Conservation (phyloP, 2,329 filamentous ascomycete species). For the Aspergillus luchuensis region DNA sequence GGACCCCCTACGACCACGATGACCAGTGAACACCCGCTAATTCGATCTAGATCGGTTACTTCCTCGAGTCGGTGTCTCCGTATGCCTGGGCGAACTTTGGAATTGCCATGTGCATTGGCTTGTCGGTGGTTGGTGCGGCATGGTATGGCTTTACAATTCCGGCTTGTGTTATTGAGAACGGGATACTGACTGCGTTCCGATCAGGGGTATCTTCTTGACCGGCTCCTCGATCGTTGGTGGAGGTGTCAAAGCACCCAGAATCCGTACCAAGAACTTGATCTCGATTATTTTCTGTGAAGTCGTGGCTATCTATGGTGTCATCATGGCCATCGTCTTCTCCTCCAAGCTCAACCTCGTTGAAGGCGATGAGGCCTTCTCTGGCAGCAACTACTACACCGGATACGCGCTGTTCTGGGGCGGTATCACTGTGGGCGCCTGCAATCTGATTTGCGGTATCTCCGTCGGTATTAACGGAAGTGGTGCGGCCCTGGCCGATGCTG, state of each 20-base stretch:
- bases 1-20: background rate
- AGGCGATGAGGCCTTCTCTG: constrained; percentile 68
- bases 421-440: constrained; percentile 91
- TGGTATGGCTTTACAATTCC: constrained; percentile 61
- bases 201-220: constrained; percentile 97
- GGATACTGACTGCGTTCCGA: constrained; percentile 20
- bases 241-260: constrained; percentile 93
- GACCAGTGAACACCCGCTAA: constrained; percentile 21
- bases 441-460: constrained; percentile 91
- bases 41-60: constrained; percentile 73
- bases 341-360: constrained; percentile 73
- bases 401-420: constrained; percentile 96
- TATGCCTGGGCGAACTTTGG: constrained; percentile 91
- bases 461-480: constrained; percentile 98
- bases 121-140: constrained; percentile 95
- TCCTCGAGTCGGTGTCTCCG: constrained; percentile 90
- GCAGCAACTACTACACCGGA: constrained; percentile 87
- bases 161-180: background rate
- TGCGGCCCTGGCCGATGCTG: constrained; percentile 92
- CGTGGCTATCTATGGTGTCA: constrained; percentile 99
- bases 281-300: constrained; percentile 99
- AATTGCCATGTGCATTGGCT: constrained; percentile 89
- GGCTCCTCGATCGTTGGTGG: constrained; percentile 96
- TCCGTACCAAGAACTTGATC: constrained; percentile 98
- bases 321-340: constrained; percentile 99